phyloP scores from a whole-genome alignment of 345 rosid genomes.

The Eucalyptus cloeziana region DNA sequence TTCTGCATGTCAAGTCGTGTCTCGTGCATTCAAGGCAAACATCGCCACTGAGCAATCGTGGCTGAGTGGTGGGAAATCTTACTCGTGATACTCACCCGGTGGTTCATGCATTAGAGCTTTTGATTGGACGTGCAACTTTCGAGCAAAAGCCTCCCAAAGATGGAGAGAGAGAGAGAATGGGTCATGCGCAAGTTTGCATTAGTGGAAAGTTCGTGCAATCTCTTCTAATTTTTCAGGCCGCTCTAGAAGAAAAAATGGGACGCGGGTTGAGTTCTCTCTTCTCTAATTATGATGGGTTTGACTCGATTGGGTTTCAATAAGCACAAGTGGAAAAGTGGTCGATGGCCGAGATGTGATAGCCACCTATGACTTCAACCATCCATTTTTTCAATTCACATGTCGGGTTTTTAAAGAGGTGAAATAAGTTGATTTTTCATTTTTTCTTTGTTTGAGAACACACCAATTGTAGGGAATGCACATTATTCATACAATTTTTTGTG shows the following conservation, averaged over 20 bases:
- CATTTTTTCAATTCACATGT: not conserved
- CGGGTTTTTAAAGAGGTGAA: not conserved
- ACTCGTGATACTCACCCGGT: not conserved
- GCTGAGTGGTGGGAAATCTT: not conserved
- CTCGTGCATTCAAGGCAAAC: not conserved
- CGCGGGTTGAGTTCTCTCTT: not conserved
- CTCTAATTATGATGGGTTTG: not conserved
- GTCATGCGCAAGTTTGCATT: not conserved
- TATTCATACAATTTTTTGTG: not conserved
- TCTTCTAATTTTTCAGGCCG: not conserved
- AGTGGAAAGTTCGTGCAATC: not conserved
- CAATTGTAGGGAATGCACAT: not conserved
- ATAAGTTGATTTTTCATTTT: accelerated
- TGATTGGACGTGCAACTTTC: not conserved
- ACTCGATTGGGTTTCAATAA: not conserved
- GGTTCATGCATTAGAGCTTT: not conserved
- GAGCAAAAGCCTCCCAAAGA: not conserved
- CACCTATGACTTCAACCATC: not conserved
- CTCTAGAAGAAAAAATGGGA: not conserved
- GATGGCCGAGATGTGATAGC: not conserved
- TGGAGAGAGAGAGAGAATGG: not conserved
- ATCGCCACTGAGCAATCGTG: not conserved
- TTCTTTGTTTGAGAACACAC: accelerated
- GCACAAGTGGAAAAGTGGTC: not conserved
- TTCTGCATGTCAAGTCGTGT: not conserved